Evolutionary conservation across 331 rosid species (phyloP).

Genomic region (Saraca asoca): DNA sequence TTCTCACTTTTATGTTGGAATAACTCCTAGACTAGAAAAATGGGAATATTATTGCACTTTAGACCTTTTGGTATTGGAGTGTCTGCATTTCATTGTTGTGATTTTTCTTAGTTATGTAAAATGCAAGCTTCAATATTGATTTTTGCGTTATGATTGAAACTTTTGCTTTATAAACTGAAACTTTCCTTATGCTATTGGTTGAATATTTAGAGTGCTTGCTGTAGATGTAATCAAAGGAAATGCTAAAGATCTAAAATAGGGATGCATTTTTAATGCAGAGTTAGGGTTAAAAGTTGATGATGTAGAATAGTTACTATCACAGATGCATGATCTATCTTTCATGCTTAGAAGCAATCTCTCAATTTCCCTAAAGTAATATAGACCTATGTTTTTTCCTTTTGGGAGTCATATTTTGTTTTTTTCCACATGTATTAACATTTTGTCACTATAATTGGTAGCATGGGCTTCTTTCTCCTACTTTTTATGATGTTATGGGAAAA

Average conservation of each 20-base stretch:
- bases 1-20: not conserved
- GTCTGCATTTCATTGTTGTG: not conserved
- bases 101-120: not conserved
- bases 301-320: conserved; percentile 59
- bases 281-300: conserved; percentile 50
- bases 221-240: conserved; percentile 35
- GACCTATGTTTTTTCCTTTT: conserved; percentile 7
- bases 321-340: conserved; percentile 89
- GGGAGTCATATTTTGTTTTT: conserved; percentile 11
- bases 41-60: conserved; percentile 16
- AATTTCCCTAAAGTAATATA: conserved; percentile 59
- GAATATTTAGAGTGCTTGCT: conserved; percentile 52
- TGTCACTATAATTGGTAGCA: conserved; percentile 30
- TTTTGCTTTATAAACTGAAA: conserved; percentile 29
- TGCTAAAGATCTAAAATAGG: conserved; percentile 26
- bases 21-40: conserved; percentile 8
- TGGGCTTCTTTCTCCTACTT: conserved; percentile 26
- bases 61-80: not conserved
- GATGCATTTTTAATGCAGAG: conserved; percentile 42
- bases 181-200: conserved; percentile 29
- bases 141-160: conserved; percentile 27
- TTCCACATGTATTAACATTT: conserved; percentile 24
- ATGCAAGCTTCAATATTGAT: conserved; percentile 27
- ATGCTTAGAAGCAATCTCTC: conserved; percentile 79
- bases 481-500: too few species aligned